Conservation (phyloP, 2,329 filamentous ascomycete species). For the Ceratocystis cubensis region DNA sequence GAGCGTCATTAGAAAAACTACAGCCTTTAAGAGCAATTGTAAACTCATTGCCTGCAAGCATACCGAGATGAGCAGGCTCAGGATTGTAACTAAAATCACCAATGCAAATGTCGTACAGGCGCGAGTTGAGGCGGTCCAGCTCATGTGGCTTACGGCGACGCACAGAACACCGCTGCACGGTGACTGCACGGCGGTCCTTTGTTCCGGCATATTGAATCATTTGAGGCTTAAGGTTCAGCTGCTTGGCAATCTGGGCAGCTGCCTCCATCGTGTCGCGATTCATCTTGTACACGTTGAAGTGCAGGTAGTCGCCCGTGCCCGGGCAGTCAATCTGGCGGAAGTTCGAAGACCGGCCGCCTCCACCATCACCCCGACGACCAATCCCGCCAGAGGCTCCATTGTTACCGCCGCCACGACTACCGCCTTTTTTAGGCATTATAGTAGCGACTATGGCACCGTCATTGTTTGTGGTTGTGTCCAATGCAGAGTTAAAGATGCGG, state of each 20-base stretch:
- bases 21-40: constrained; percentile 83
- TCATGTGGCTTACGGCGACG: constrained; percentile 40
- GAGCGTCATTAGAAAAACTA: constrained; percentile 21
- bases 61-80: constrained; percentile 64
- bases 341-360: constrained; percentile 11
- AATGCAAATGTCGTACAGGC: constrained; percentile 50
- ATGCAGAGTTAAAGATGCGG: constrained; percentile 61
- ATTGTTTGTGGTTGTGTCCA: constrained; percentile 59
- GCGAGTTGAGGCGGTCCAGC: constrained; percentile 52
- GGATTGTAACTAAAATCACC: constrained; percentile 72
- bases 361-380: constrained; percentile 20
- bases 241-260: constrained; percentile 60
- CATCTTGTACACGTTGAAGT: constrained; percentile 91
- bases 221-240: constrained; percentile 61
- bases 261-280: constrained; percentile 96
- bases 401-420: constrained; percentile 17
- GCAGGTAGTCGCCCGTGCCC: constrained; percentile 58
- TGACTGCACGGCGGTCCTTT: constrained; percentile 80
- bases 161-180: constrained; percentile 67
- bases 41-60: constrained; percentile 83
- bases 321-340: constrained; percentile 19
- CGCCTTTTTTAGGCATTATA: constrained; percentile 40
- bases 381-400: constrained; percentile 11
- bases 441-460: constrained; percentile 51
- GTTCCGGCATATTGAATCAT: constrained; percentile 69